phyloP scores from a whole-genome alignment of 2,329 filamentous ascomycete genomes.

The Orbilia javanica region DNA sequence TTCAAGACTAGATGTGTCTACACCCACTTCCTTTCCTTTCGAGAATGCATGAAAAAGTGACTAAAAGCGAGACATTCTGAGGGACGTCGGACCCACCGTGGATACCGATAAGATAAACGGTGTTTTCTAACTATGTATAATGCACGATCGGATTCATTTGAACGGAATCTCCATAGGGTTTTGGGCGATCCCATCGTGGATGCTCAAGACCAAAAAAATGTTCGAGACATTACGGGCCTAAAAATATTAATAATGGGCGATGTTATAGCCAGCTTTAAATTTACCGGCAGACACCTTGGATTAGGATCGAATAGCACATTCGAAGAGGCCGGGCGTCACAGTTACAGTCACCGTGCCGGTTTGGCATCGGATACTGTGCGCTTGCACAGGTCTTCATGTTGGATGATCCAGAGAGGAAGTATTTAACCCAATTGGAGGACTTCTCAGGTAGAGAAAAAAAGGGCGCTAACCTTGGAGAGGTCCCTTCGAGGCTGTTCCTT shows the following conservation, averaged over 20 bases:
- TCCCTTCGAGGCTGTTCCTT: constrained; percentile 42
- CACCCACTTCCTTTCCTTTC: background rate
- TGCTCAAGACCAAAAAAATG: background rate
- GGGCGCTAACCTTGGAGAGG: constrained; percentile 11
- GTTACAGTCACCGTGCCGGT: background rate
- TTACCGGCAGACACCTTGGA: background rate
- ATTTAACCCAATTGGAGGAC: constrained; percentile 20
- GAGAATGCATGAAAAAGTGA: background rate
- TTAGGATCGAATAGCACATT: background rate
- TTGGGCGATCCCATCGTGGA: constrained; percentile 8
- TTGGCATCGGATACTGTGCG: background rate
- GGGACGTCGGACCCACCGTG: background rate
- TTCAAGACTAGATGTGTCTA: no score
- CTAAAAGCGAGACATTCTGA: constrained; percentile 6
- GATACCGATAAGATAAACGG: background rate
- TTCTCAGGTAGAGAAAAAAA: constrained; percentile 24
- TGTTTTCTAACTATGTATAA: background rate
- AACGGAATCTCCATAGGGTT: background rate
- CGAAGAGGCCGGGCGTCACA: background rate
- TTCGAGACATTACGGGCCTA: background rate
- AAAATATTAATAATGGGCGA: background rate
- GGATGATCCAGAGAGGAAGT: constrained; percentile 23
- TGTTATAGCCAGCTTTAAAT: no score
- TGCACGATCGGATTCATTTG: background rate
- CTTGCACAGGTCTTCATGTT: no score